Evolutionary conservation across 306 rosid genomes (phyloP).

Genomic region (Rosa persica): DNA sequence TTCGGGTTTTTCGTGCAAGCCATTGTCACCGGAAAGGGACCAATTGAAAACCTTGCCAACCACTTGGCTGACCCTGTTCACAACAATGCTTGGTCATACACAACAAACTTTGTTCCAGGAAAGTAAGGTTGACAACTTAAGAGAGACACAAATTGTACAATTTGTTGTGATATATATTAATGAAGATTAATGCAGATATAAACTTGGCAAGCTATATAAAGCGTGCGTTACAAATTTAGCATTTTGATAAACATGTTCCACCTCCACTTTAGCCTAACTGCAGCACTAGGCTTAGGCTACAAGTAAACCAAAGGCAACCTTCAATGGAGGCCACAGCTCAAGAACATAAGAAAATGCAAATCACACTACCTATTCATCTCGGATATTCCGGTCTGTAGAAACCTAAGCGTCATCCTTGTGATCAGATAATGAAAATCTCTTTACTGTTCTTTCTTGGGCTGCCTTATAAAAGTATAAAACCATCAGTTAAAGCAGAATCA

Average conservation of each 20-base stretch:
- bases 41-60: not conserved
- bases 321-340: not conserved
- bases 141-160: not conserved
- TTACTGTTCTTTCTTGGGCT: no score
- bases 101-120: not conserved
- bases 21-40: not conserved
- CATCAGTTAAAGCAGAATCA: no score
- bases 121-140: not conserved
- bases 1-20: slow-evolving; percentile 2
- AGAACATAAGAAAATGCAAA: not conserved
- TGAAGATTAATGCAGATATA: not conserved
- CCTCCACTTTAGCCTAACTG: not conserved
- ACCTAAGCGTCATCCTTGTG: no score
- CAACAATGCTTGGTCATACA: slow-evolving; percentile 8
- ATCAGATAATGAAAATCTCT: no score
- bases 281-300: no score
- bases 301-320: no score
- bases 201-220: no score
- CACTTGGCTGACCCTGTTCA: slow-evolving; percentile 1
- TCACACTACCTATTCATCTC: not conserved
- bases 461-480: no score
- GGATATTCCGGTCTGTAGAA: no score
- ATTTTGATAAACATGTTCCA: not conserved
- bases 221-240: no score
- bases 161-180: not conserved